A percentile compares a stretch with the other conserved stretches of the same genome.
Evolutionary conservation across 2,329 filamentous ascomycete genomes (phyloP).

Genomic region (Penicillium aurantiogriseum): DNA sequence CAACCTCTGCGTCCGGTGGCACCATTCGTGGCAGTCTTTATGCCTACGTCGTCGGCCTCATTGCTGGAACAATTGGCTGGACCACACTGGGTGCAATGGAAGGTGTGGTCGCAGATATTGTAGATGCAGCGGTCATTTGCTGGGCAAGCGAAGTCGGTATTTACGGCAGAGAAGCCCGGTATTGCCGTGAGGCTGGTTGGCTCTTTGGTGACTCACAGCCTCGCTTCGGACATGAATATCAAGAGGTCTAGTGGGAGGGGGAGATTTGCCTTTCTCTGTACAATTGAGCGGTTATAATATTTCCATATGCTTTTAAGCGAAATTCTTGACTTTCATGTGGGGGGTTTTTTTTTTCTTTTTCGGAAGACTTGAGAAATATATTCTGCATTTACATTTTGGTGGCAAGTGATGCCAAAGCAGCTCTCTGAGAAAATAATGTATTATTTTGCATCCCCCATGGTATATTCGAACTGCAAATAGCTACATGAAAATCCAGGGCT

Average conservation of each 20-base stretch:
- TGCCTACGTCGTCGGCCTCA: constrained; percentile 87
- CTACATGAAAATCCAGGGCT: constrained; percentile 24
- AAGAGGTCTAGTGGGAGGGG: constrained; percentile 14
- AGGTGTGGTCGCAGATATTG: constrained; percentile 78
- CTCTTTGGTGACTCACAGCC: constrained; percentile 67
- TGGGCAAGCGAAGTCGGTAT: constrained; percentile 85
- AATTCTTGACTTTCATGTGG: background rate
- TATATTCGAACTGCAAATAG: constrained; percentile 22
- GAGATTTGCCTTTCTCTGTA: background rate
- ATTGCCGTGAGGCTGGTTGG: constrained; percentile 87
- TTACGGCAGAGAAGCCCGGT: constrained; percentile 62
- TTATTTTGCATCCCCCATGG: constrained; percentile 10
- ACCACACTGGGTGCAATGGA: constrained; percentile 89
- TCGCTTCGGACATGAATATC: constrained; percentile 14
- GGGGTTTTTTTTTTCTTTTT: background rate
- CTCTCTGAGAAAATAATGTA: background rate
- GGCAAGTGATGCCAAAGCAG: background rate
- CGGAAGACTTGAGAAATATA: background rate
- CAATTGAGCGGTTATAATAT: constrained; percentile 3
- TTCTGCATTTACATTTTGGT: background rate
- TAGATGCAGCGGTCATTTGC: constrained; percentile 87
- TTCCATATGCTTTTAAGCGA: background rate
- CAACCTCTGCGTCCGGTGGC: constrained; percentile 53
- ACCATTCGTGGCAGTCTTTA: constrained; percentile 75
- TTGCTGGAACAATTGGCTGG: constrained; percentile 94